Percentiles rank a stretch among this genome's conserved stretches.
Conservation (phyloP, 2,329 filamentous ascomycete genomes). For the Aureobasidium leucospermi region DNA sequence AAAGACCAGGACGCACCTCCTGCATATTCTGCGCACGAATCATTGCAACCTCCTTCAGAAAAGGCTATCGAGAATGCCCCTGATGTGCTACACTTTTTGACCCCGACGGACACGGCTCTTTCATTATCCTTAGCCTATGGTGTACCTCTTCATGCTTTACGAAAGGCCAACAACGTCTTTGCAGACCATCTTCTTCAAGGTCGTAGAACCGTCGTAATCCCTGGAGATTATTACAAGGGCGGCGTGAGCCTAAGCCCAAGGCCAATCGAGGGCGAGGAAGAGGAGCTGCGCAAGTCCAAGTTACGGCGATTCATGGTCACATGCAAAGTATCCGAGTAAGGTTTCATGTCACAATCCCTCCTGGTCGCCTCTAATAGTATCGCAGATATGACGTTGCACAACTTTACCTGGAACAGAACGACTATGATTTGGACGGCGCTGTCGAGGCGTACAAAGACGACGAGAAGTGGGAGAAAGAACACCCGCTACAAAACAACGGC, state of each 20-base stretch:
- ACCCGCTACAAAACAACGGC: conserved; percentile 48
- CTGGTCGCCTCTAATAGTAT: conserved; percentile 26
- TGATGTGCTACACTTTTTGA: conserved; percentile 68
- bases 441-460: conserved; percentile 61
- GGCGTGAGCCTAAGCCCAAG: conserved; percentile 61
- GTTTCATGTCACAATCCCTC: background rate
- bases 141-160: conserved; percentile 56
- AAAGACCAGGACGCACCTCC: conserved; percentile 33
- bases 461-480: conserved; percentile 65
- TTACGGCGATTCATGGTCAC: conserved; percentile 71
- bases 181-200: conserved; percentile 65
- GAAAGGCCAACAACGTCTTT: conserved; percentile 61
- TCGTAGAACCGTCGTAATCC: conserved; percentile 63
- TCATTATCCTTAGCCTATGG: conserved; percentile 66
- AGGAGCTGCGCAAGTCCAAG: conserved; percentile 62
- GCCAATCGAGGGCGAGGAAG: conserved; percentile 67
- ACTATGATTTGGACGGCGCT: conserved; percentile 59
- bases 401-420: conserved; percentile 64
- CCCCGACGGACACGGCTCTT: conserved; percentile 60
- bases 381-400: conserved; percentile 61
- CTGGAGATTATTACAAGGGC: conserved; percentile 60
- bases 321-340: conserved; percentile 67
- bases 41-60: conserved; percentile 22
- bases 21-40: conserved; percentile 35
- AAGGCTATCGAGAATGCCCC: conserved; percentile 37